A percentile compares a stretch with the other conserved stretches of the same genome.
Conservation (phyloP, 2,329 filamentous ascomycete species). For the Colletotrichum sp. region DNA sequence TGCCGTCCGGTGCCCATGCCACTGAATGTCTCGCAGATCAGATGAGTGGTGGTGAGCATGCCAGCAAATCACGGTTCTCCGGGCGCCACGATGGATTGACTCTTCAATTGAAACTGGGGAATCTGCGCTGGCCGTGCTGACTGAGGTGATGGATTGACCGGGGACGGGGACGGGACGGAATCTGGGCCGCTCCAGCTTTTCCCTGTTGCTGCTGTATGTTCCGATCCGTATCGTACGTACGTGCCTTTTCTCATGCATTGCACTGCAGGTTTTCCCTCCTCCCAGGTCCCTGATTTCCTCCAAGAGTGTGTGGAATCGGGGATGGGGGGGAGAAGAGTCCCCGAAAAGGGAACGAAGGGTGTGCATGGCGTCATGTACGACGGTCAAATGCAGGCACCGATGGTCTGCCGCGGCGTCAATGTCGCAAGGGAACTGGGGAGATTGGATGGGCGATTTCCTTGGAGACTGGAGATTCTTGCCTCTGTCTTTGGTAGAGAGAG, state of each 20-base stretch:
- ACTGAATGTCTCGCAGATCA: constrained; percentile 3
- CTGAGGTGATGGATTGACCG: not conserved
- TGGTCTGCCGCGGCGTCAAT: constrained; percentile 1
- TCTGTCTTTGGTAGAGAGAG: not conserved
- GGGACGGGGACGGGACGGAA: not conserved
- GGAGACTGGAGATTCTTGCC: not conserved
- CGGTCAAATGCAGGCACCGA: constrained; percentile 17
- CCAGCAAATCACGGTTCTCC: constrained; percentile 6
- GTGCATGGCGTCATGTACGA: constrained; percentile 19
- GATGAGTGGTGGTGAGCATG: not conserved
- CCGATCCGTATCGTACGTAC: not conserved
- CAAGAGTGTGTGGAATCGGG: not conserved
- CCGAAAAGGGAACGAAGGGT: not conserved
- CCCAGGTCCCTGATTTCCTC: not conserved
- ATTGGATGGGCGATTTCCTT: not conserved
- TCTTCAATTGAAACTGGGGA: not conserved
- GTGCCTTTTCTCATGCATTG: not conserved
- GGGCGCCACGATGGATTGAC: not conserved
- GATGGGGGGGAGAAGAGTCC: not conserved
- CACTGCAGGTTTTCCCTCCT: not conserved
- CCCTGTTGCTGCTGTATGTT: not conserved
- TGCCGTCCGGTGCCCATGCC: not conserved
- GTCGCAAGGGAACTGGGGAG: not conserved
- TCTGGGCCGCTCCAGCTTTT: not conserved
- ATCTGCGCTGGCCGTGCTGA: not conserved